These are phyloP conservation scores for Candida manassasensis DNA, from an alignment of 805 yeast genomes.

Conservation along the genomic window DNA sequence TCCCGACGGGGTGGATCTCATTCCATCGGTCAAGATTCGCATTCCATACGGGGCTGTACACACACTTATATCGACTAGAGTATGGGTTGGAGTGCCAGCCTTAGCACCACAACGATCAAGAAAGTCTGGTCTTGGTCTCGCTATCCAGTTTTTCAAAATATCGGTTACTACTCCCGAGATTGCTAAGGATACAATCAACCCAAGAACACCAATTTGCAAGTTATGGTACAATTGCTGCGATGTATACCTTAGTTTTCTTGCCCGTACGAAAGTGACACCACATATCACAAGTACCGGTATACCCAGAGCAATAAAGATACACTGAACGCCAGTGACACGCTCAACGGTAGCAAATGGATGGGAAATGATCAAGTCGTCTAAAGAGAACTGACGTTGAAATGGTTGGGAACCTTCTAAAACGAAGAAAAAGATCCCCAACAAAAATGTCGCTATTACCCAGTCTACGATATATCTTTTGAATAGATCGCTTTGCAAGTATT, in stretches of 20 bases:
- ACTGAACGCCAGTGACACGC: slow-evolving; percentile 26
- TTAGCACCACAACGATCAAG: slow-evolving; percentile 29
- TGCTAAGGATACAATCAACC: slow-evolving; percentile 23
- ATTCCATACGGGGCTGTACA: slow-evolving; percentile 32
- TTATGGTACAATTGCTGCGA: slow-evolving; percentile 8
- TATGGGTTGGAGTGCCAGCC: slow-evolving; percentile 19
- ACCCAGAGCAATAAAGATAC: slow-evolving; percentile 23
- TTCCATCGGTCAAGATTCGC: slow-evolving; percentile 41
- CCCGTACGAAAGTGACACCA: slow-evolving; percentile 9
- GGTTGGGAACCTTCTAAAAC: slow-evolving; percentile 31
- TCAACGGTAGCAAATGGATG: slow-evolving; percentile 33
- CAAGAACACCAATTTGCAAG: slow-evolving; percentile 28
- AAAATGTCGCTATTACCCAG: slow-evolving; percentile 23
- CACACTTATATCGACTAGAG: slow-evolving; percentile 21
- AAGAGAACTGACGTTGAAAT: slow-evolving; percentile 30
- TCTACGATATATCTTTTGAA: slow-evolving; percentile 16
- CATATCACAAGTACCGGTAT: slow-evolving; percentile 18
- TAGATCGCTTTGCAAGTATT: slow-evolving; percentile 5
- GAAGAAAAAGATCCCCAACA: slow-evolving; percentile 23
- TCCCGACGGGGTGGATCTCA: slow-evolving; percentile 56
- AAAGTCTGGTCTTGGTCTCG: slow-evolving; percentile 33
- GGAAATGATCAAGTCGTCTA: slow-evolving; percentile 26
- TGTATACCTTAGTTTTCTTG: neutral
- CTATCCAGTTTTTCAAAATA: slow-evolving; percentile 32
- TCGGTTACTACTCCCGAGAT: slow-evolving; percentile 33